These are phyloP conservation scores for Multifurca ochricompacta DNA, from an alignment of 768 basidiomycete species.

Conservation along the genomic window DNA sequence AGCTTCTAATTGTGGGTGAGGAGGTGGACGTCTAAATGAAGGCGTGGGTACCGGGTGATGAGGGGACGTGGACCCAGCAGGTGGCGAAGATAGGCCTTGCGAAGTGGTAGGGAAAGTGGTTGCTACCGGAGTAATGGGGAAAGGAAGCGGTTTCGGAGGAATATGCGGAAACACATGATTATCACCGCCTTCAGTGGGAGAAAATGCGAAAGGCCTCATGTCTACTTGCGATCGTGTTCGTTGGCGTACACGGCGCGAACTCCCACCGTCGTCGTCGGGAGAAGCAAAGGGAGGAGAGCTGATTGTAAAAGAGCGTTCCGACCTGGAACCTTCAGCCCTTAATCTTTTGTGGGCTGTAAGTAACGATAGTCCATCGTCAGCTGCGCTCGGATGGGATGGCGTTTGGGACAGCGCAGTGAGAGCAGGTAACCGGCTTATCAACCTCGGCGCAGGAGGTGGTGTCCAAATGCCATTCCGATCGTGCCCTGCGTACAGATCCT, in stretches of 20 bases:
- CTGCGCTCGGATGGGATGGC: background rate
- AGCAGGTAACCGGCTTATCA: constrained; percentile 5
- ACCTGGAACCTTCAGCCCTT: constrained; percentile 13
- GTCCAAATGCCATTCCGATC: constrained; percentile 1
- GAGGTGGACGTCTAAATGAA: background rate
- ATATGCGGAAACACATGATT: constrained; percentile 1
- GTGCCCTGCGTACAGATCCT: constrained; percentile 5
- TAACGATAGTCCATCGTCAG: constrained; percentile 9
- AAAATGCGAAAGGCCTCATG: constrained; percentile 9
- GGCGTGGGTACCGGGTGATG: background rate
- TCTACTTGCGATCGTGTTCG: constrained; percentile 7
- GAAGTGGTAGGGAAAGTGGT: background rate
- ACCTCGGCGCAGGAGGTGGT: constrained; percentile 15
- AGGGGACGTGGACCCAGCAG: background rate
- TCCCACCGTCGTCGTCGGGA: constrained; percentile 5
- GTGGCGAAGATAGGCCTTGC: background rate
- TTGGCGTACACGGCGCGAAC: constrained; percentile 6
- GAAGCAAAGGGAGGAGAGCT: background rate
- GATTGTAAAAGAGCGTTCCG: constrained; percentile 13
- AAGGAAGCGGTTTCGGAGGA: constrained; percentile 17
- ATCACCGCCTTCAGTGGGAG: background rate
- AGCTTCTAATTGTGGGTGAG: background rate
- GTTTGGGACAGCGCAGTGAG: constrained; percentile 1
- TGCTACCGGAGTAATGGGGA: constrained; percentile 1
- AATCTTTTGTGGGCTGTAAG: constrained; percentile 15